Evolutionary conservation across 768 basidiomycete species (phyloP), one percentile per base, ranked within the genome.

Genomic region (Russula abietina): DNA sequence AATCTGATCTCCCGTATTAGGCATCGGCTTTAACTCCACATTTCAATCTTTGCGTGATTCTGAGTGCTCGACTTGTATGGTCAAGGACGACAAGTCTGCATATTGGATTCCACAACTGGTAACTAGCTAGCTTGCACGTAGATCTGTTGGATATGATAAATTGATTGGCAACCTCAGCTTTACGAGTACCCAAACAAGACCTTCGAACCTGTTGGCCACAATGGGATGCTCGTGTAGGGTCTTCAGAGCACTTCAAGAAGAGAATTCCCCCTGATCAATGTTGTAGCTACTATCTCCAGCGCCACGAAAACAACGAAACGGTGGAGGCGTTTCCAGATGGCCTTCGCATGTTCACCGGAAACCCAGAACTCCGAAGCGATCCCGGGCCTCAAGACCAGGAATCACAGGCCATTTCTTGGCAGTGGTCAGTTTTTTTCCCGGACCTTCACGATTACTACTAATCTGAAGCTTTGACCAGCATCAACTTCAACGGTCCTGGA

Each of bases 291-390:
- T 66, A 66, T 56, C 50, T 66, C 43, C 65, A 65, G 51, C 65
- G 65, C 24, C 3, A 1, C 19, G 55, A 2, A 2, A 0, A 3
- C 9, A 11, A 11, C 14, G 65, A 60, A 45, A 58, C 33, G 7
- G 39, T 66, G 11, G 11, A 66, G 24, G 22, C 66, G 5, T 66
- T 71, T 51, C 70, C 70, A 3, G 69, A 71, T 12, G 67, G 66
- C 19, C 62, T 71, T 30, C 61, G 61, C 46, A 64, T 71, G 67
- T 26, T 75, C 2, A 43, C 65, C 5, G 74, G 74, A 10, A 59
- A 71, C 59, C 70, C 72, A 1, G 59, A 54, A 48, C 55, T 68
- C 22, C 69, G 75, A 22, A 66, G 64, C 49, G 64, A 75, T 66
- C 28, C n/a, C n/a, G n/a, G n/a, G n/a, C 59, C 57, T 68, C 53